Conservation (phyloP, 2,329 filamentous ascomycete genomes). For the Fusarium anthophilum region DNA sequence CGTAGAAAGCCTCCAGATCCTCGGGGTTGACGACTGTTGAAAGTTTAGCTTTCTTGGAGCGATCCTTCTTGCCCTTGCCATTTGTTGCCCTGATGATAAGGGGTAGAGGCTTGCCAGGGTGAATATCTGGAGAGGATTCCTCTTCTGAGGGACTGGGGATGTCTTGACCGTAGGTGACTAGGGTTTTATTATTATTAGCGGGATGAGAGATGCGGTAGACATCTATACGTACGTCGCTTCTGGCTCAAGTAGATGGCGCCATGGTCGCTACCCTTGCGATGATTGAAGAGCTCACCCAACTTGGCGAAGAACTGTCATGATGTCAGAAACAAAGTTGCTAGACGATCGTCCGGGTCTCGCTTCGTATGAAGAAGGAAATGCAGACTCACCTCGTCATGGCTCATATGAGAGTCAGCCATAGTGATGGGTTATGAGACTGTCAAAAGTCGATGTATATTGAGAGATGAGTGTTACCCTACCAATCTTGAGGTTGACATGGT, state of each 20-base stretch:
- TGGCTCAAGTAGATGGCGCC: slow-evolving; percentile 80
- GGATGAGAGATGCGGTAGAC: not conserved
- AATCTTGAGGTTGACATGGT: slow-evolving; percentile 29
- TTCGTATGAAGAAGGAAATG: too few species aligned
- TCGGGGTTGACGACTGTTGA: slow-evolving; percentile 84
- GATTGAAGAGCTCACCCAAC: slow-evolving; percentile 73
- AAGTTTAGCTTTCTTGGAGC: slow-evolving; percentile 73
- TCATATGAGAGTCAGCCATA: slow-evolving; percentile 39
- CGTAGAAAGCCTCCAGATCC: slow-evolving; percentile 82
- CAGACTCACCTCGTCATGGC: slow-evolving; percentile 41
- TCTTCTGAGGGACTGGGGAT: slow-evolving; percentile 55
- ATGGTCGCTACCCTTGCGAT: slow-evolving; percentile 73
- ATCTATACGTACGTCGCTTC: slow-evolving; percentile 70
- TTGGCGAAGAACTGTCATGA: slow-evolving; percentile 74
- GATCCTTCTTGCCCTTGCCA: slow-evolving; percentile 71
- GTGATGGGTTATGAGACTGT: not conserved
- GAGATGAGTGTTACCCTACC: slow-evolving; percentile 11
- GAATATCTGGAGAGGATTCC: slow-evolving; percentile 68
- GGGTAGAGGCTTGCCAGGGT: slow-evolving; percentile 68
- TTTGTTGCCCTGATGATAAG: slow-evolving; percentile 87
- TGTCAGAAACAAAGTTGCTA: slow-evolving; percentile 9
- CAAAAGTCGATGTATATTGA: slow-evolving; percentile 10
- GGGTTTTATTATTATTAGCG: slow-evolving; percentile 6
- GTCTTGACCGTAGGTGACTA: slow-evolving; percentile 58
- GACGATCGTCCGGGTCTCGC: not conserved